Evolutionary conservation across 345 rosid species (phyloP), one percentile per base, ranked within the genome.

Genomic region (Eucalyptus sp.): DNA sequence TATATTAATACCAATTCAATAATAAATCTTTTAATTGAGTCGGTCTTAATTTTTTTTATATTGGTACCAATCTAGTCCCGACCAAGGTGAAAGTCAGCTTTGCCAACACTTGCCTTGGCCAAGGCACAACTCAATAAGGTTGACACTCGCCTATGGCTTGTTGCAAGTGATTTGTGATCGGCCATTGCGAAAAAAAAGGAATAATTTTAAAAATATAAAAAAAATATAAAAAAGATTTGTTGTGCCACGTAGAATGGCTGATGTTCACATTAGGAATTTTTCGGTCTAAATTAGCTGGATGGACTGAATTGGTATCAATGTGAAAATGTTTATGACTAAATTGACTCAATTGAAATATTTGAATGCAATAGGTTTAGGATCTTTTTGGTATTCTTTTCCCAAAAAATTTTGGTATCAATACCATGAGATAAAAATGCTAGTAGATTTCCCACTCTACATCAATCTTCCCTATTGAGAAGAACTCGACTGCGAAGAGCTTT

Each of bases 221-320:
- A 20, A 56, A 2, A 20, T 20, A 7, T 18, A 8, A 9, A 24
- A 56, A 56, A 24, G 5, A 52, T 52, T 17, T 51, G 4, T 0
- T 2, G 1, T 56, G 60, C 5, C 27, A 9, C 27, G 24, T 56
- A 22, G 60, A 22, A 56, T 0, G 1, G 1, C 1, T 24, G 12
- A 22, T 0, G 13, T 56, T 56, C 13, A 56, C 2, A 1, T 24
- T 1, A 56, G 0, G 29, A 22, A 56, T 24, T 56, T 56, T 56
- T 22, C 0, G 1, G 29, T 24, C 3, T 24, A 56, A 56, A 22
- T 56, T 56, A 24, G 29, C 0, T 0, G 6, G 62, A 56, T 56
- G 62, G 6, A 56, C 0, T 10, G 0, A 56, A 56, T 56, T 56
- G 6, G 0, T 24, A 10, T 24, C 0, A 3, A 10, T 56, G 5